A percentile compares a stretch with the other conserved stretches of the same genome.
Evolutionary conservation across 2,329 filamentous ascomycete species (phyloP).

Genomic region (Penicillium frequentans): DNA sequence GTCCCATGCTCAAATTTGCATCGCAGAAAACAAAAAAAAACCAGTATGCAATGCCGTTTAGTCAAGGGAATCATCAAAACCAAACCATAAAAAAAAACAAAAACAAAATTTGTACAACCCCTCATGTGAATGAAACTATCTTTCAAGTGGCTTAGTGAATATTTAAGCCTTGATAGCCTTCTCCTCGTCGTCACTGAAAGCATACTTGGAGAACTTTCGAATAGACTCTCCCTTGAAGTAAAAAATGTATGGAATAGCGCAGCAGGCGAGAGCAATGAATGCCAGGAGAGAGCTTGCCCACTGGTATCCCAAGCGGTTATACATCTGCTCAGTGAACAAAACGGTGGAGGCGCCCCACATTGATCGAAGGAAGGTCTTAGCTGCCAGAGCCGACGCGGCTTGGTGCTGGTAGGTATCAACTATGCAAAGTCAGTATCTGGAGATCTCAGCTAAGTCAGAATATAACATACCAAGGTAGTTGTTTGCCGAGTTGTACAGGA

Average conservation of each 20-base stretch:
- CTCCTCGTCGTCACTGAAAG: slow-evolving; percentile 63
- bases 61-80: not conserved
- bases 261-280: slow-evolving; percentile 75
- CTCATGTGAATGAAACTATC: not conserved
- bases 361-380: slow-evolving; percentile 75
- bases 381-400: slow-evolving; percentile 76
- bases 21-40: not conserved
- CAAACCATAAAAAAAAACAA: not conserved
- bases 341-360: slow-evolving; percentile 79
- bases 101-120: not conserved
- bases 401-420: slow-evolving; percentile 70
- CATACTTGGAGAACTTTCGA: slow-evolving; percentile 67
- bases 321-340: slow-evolving; percentile 82
- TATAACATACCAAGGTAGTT: slow-evolving; percentile 60
- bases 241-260: slow-evolving; percentile 79
- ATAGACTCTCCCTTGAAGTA: slow-evolving; percentile 75
- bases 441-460: not conserved
- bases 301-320: slow-evolving; percentile 67
- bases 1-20: not conserved
- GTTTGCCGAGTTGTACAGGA: slow-evolving; percentile 77
- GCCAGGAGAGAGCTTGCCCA: slow-evolving; percentile 74
- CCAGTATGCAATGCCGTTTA: not conserved
- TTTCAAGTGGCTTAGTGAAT: not conserved
- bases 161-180: slow-evolving; percentile 22
- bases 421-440: slow-evolving; percentile 17